phyloP scores from a whole-genome alignment of 2,329 filamentous ascomycete genomes.

The Arthroderma sp. region DNA sequence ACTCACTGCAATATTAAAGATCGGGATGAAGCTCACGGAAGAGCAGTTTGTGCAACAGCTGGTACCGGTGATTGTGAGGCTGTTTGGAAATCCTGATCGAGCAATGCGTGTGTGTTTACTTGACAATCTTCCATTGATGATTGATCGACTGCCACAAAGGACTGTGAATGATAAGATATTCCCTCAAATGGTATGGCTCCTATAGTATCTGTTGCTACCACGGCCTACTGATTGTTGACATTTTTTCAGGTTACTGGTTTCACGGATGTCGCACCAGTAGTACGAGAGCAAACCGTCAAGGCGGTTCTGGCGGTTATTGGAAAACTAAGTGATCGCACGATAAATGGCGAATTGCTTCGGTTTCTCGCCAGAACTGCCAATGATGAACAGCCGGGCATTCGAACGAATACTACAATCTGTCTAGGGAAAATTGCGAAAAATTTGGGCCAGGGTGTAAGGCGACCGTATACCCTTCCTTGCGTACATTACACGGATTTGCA shows the following conservation, averaged over 20 bases:
- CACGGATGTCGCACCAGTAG: constrained; percentile 76
- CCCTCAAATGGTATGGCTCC: constrained; percentile 59
- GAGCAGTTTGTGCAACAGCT: constrained; percentile 82
- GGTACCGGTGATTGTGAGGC: constrained; percentile 69
- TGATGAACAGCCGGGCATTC: constrained; percentile 91
- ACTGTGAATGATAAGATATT: constrained; percentile 94
- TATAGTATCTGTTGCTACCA: not conserved
- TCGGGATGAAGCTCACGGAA: constrained; percentile 68
- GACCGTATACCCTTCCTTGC: not conserved
- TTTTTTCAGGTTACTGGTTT: constrained; percentile 70
- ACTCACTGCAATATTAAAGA: constrained; percentile 77
- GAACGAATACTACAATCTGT: constrained; percentile 96
- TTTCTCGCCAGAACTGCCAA: constrained; percentile 93
- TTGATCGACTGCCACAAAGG: constrained; percentile 76
- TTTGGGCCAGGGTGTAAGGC: constrained; percentile 48
- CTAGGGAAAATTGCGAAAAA: constrained; percentile 91
- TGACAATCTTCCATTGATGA: constrained; percentile 80
- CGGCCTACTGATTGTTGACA: constrained; percentile 1
- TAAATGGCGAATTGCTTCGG: constrained; percentile 85
- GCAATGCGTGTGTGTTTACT: constrained; percentile 82
- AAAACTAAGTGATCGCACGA: constrained; percentile 81
- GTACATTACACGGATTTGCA: too few species aligned
- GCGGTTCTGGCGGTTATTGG: constrained; percentile 74
- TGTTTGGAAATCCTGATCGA: constrained; percentile 84
- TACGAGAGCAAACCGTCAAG: constrained; percentile 91